Evolutionary conservation across 495 filamentous ascomycete species (phyloP).

Genomic region (Cercophora sp.): DNA sequence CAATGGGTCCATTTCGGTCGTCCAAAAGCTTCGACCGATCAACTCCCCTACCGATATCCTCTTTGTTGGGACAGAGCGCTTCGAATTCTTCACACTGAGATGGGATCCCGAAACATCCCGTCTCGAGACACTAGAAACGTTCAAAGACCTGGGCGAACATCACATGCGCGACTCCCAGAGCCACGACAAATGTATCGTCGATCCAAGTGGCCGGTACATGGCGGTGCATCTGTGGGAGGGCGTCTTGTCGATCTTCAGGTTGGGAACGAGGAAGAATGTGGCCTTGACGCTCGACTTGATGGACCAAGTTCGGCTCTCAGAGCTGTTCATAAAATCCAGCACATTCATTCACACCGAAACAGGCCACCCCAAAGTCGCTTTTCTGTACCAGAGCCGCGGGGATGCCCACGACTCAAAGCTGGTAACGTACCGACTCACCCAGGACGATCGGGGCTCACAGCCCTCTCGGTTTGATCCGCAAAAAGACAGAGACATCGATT

Average conservation of each 20-base stretch:
- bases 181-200: conserved; percentile 71
- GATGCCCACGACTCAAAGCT: conserved; percentile 59
- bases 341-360: conserved; percentile 74
- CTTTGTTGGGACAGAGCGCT: conserved; percentile 87
- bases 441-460: conserved; percentile 46
- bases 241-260: conserved; percentile 67
- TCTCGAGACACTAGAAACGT: conserved; percentile 65
- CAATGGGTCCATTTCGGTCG: conserved; percentile 80
- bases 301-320: conserved; percentile 70
- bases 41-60: conserved; percentile 76
- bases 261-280: conserved; percentile 51
- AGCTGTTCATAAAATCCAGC: conserved; percentile 79
- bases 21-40: conserved; percentile 74
- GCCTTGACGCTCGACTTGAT: conserved; percentile 59
- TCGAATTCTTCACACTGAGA: conserved; percentile 79
- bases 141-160: conserved; percentile 67
- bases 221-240: conserved; percentile 87
- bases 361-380: conserved; percentile 71
- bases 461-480: conserved; percentile 42
- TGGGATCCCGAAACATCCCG: conserved; percentile 67
- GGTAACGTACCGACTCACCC: conserved; percentile 51
- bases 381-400: conserved; percentile 74
- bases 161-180: conserved; percentile 74
- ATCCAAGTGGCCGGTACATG: conserved; percentile 78
- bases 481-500: conserved; percentile 45